phyloP scores from a whole-genome alignment of 768 basidiomycete species.

The Mrakia frigida region DNA sequence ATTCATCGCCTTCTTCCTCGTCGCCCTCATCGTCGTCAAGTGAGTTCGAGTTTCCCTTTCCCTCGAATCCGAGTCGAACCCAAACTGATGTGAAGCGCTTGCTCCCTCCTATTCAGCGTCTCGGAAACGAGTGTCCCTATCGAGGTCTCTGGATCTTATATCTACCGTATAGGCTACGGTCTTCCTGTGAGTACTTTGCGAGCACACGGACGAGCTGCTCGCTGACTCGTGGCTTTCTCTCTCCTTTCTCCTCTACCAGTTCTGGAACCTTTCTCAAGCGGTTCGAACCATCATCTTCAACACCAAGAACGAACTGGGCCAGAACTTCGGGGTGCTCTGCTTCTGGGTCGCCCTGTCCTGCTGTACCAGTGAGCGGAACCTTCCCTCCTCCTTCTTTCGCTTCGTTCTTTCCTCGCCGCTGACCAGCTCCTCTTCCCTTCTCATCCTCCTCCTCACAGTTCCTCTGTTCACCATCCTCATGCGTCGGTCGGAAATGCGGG shows the following conservation, averaged over 20 bases:
- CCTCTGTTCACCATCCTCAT: constrained; percentile 39
- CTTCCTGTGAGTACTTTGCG: constrained; percentile 58
- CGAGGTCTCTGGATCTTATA: background rate
- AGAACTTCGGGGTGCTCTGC: constrained; percentile 42
- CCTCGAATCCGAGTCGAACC: background rate
- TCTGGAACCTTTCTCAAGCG: constrained; percentile 64
- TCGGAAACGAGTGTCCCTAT: background rate
- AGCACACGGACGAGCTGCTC: background rate
- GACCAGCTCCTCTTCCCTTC: background rate
- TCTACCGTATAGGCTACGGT: constrained; percentile 57
- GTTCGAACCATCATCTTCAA: constrained; percentile 61
- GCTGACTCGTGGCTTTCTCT: too few relatives aligned
- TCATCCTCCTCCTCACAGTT: constrained; percentile 9
- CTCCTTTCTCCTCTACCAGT: constrained; percentile 36
- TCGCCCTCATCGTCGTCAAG: constrained; percentile 33
- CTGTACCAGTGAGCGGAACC: constrained; percentile 38
- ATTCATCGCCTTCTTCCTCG: constrained; percentile 45
- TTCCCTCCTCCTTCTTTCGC: background rate
- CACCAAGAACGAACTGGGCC: constrained; percentile 53
- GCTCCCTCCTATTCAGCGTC: background rate
- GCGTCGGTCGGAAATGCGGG: constrained; percentile 33
- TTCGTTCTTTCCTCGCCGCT: background rate
- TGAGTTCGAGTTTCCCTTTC: background rate
- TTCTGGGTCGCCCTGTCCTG: constrained; percentile 46
- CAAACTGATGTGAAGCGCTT: background rate